phyloP scores from a whole-genome alignment of 495 filamentous ascomycete species.

The Aspergillus bridgeri region DNA sequence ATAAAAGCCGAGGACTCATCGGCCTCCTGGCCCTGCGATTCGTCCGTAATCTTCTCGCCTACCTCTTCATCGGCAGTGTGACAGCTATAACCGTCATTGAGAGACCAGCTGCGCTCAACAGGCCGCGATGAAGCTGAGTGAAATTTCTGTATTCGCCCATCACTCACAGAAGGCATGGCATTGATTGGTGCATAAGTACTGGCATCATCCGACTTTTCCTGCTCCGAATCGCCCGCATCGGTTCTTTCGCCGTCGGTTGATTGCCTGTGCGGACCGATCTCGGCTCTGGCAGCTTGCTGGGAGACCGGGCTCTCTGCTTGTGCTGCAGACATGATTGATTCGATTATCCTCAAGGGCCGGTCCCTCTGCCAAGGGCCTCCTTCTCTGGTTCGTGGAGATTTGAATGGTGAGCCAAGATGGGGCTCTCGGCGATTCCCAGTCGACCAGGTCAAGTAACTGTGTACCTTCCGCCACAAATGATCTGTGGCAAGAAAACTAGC shows the following conservation, averaged over 20 bases:
- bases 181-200: conserved; percentile 29
- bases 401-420: too few species aligned
- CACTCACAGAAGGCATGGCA: conserved; percentile 9
- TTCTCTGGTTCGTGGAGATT: too few species aligned
- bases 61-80: conserved; percentile 33
- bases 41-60: conserved; percentile 14
- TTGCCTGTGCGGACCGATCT: conserved; percentile 5
- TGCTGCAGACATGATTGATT: conserved; percentile 11
- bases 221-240: conserved; percentile 11
- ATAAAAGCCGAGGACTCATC: conserved; percentile 43
- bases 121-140: conserved; percentile 23
- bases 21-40: conserved; percentile 11
- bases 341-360: background rate
- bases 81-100: conserved; percentile 61
- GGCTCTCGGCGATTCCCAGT: too few species aligned
- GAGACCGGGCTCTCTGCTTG: conserved; percentile 2
- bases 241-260: conserved; percentile 14
- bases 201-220: conserved; percentile 12
- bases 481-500: too few species aligned
- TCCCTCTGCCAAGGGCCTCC: background rate
- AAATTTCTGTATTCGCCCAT: conserved; percentile 20
- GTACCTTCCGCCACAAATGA: too few species aligned
- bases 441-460: too few species aligned
- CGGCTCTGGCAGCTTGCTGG: conserved; percentile 7
- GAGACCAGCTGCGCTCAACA: conserved; percentile 47